Conservation (phyloP, 108 stramenopile genomes). For the Nitzschia putrida region DNA sequence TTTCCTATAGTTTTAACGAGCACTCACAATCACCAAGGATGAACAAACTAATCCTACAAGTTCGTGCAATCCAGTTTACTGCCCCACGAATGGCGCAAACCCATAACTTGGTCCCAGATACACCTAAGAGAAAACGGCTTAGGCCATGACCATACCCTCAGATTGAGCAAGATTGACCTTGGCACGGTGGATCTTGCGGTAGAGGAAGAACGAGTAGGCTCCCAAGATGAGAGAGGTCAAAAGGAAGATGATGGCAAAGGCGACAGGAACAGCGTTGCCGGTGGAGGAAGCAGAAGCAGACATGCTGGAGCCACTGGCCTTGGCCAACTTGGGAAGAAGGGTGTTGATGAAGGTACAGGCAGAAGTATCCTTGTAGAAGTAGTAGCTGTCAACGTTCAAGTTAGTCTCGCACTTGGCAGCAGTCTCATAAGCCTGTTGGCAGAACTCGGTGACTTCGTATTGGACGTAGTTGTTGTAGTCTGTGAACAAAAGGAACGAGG, state of each 20-base stretch:
- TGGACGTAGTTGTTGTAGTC: slow-evolving; percentile 23
- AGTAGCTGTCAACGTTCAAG: slow-evolving; percentile 28
- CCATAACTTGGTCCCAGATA: background rate
- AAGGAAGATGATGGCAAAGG: slow-evolving; percentile 61
- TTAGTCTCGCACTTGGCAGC: slow-evolving; percentile 76
- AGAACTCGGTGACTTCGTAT: slow-evolving; percentile 55
- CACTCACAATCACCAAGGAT: background rate
- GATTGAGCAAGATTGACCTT: slow-evolving; percentile 52
- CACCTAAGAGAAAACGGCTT: slow-evolving; percentile 10
- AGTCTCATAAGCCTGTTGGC: slow-evolving; percentile 57
- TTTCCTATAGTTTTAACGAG: too few relatives aligned
- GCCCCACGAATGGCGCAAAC: background rate
- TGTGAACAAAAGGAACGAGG: slow-evolving; percentile 1
- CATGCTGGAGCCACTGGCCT: slow-evolving; percentile 14
- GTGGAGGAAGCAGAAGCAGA: slow-evolving; percentile 5
- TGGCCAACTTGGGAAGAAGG: slow-evolving; percentile 49
- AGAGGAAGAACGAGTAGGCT: slow-evolving; percentile 63
- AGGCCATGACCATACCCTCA: slow-evolving; percentile 27
- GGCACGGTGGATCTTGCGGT: slow-evolving; percentile 69
- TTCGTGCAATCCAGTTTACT: background rate
- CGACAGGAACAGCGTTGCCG: slow-evolving; percentile 21
- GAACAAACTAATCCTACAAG: slow-evolving; percentile 6
- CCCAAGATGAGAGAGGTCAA: slow-evolving; percentile 60
- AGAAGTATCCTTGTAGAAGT: slow-evolving; percentile 59
- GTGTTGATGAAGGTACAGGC: slow-evolving; percentile 69